Evolutionary conservation across 345 rosid genomes (phyloP).

Genomic region (Bretschneidera sinensis): DNA sequence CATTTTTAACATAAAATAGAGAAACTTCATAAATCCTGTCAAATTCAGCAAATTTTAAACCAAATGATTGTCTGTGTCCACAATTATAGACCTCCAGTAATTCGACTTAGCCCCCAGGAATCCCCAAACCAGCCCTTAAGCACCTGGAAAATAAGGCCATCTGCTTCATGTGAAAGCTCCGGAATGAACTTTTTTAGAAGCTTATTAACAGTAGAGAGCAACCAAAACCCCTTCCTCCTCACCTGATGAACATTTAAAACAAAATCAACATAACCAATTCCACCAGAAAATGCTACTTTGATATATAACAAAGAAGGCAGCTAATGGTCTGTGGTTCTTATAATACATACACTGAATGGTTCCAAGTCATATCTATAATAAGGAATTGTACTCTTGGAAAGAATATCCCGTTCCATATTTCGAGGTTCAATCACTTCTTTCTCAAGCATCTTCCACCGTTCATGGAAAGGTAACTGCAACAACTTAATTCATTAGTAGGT

Average conservation of each 20-base stretch:
- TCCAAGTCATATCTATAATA: conserved; percentile 66
- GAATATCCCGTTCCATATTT: conserved; percentile 51
- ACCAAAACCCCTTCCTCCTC: conserved; percentile 80
- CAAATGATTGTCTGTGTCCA: no score
- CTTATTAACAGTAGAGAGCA: conserved; percentile 66
- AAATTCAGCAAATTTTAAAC: no score
- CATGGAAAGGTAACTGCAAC: conserved; percentile 76
- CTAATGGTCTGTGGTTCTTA: background rate
- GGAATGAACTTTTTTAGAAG: conserved; percentile 68
- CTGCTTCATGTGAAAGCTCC: conserved; percentile 77
- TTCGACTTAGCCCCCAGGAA: no score
- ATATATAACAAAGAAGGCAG: no score
- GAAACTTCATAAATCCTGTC: no score
- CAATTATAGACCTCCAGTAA: no score
- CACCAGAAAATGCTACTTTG: no score
- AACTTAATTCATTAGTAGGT: no score
- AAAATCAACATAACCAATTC: conserved; percentile 11
- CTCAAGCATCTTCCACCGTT: conserved; percentile 76
- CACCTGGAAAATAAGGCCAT: conserved; percentile 85
- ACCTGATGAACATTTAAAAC: conserved; percentile 37
- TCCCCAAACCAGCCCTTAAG: no score
- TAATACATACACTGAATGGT: conserved; percentile 61
- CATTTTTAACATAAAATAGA: background rate
- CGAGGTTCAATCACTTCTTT: conserved; percentile 77
- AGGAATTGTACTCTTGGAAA: conserved; percentile 54